Conservation (phyloP, 768 basidiomycete genomes). For the Lactarius sanguifluus region DNA sequence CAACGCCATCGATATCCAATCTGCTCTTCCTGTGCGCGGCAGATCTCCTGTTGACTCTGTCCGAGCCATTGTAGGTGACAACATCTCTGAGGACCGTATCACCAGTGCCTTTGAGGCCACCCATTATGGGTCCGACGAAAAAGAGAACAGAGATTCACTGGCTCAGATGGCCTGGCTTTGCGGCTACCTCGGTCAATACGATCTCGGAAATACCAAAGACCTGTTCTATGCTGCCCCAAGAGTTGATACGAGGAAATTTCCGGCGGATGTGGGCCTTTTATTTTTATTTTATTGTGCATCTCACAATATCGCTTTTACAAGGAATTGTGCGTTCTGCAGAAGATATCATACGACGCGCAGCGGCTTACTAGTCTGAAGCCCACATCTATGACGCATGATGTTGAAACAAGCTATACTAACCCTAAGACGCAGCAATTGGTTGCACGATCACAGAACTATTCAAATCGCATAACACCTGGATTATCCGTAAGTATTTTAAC, state of each 20-base stretch:
- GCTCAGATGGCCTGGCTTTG: conserved; percentile 37
- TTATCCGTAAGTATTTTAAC: neutral
- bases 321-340: conserved; percentile 21
- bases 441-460: conserved; percentile 18
- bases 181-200: conserved; percentile 41
- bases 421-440: conserved; percentile 17
- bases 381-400: conserved; percentile 14
- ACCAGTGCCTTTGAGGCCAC: conserved; percentile 28
- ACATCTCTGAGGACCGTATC: conserved; percentile 31
- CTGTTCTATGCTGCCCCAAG: conserved; percentile 43
- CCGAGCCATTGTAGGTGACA: conserved; percentile 33
- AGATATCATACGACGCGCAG: conserved; percentile 21
- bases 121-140: conserved; percentile 21
- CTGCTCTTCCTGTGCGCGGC: conserved; percentile 40
- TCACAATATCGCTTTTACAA: conserved; percentile 6
- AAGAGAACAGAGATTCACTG: conserved; percentile 23
- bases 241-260: conserved; percentile 46
- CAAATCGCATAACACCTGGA: conserved; percentile 9
- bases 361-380: conserved; percentile 18
- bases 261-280: conserved; percentile 36
- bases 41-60: conserved; percentile 47
- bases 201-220: conserved; percentile 37
- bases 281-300: neutral
- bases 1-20: conserved; percentile 58
- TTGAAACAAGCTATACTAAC: conserved; percentile 15